Conservation (phyloP, 2,329 filamentous ascomycete genomes). For the Fonsecaea pedrosoi region DNA sequence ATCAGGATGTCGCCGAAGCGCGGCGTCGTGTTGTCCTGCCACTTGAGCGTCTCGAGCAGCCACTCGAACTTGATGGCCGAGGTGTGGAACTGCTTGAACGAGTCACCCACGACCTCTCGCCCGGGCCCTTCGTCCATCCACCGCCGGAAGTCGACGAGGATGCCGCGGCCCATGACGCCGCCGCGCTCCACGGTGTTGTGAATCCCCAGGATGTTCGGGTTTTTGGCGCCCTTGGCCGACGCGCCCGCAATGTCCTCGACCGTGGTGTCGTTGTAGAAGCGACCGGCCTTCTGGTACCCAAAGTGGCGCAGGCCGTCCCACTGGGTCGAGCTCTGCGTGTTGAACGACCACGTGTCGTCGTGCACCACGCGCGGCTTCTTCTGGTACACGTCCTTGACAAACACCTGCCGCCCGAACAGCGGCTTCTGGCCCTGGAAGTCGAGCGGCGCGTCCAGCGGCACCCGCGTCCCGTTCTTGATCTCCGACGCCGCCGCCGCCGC, state of each 20-base stretch:
- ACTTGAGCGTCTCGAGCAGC: conserved; percentile 37
- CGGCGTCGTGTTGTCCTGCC: conserved; percentile 38
- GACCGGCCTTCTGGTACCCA: conserved; percentile 37
- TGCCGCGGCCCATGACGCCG: conserved; percentile 55
- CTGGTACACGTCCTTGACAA: conserved; percentile 44
- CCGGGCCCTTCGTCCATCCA: conserved; percentile 49
- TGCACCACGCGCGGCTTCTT: conserved; percentile 40
- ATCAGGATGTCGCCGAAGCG: conserved; percentile 42
- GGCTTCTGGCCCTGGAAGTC: conserved; percentile 47
- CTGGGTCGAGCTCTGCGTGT: conserved; percentile 40
- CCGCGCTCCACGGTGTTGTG: conserved; percentile 48
- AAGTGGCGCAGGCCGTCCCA: conserved; percentile 42
- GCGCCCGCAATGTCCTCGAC: conserved; percentile 40
- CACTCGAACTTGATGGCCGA: conserved; percentile 43
- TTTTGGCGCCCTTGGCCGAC: conserved; percentile 22
- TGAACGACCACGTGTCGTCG: conserved; percentile 42
- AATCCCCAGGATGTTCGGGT: conserved; percentile 38
- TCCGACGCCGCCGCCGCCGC: conserved; percentile 51
- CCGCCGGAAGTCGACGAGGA: conserved; percentile 55
- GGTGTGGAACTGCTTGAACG: conserved; percentile 47
- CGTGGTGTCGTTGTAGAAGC: conserved; percentile 41
- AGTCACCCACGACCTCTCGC: conserved; percentile 20
- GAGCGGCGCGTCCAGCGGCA: conserved; percentile 47
- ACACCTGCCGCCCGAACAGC: conserved; percentile 46
- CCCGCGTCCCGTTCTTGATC: conserved; percentile 49